phyloP scores from a whole-genome alignment of 1,284 basidiomycete species.

The Ustilago trichophora region DNA sequence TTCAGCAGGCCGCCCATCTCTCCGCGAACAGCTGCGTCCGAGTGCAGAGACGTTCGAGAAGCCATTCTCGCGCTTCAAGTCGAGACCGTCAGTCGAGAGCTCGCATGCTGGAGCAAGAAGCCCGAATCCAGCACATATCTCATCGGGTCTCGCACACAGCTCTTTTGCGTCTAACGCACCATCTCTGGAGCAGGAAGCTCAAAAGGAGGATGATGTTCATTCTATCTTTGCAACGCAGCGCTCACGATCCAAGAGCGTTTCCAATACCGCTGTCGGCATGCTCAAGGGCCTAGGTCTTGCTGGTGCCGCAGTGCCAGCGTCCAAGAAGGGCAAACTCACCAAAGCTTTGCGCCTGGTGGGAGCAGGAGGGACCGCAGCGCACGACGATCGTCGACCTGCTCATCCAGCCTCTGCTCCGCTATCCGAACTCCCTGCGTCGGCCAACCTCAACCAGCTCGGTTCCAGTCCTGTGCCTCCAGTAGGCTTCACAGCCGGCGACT shows the following conservation, averaged over 20 bases:
- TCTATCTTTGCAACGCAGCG: constrained; percentile 37
- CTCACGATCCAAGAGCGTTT: constrained; percentile 55
- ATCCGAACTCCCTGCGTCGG: constrained; percentile 6
- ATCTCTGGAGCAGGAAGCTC: constrained; percentile 32
- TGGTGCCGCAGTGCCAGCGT: constrained; percentile 42
- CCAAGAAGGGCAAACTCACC: constrained; percentile 54
- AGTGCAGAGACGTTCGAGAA: constrained; percentile 35
- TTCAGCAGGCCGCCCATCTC: constrained; percentile 21
- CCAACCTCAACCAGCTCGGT: constrained; percentile 1
- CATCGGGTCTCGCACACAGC: constrained; percentile 8
- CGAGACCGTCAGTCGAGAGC: constrained; percentile 37
- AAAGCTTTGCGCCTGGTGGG: constrained; percentile 52
- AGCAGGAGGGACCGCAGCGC: constrained; percentile 4
- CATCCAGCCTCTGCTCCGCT: constrained; percentile 9
- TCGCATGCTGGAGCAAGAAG: constrained; percentile 6
- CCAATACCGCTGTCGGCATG: constrained; percentile 52
- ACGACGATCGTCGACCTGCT: constrained; percentile 6
- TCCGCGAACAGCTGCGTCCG: constrained; percentile 32
- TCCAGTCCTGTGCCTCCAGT: constrained; percentile 1
- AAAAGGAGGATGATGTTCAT: constrained; percentile 24
- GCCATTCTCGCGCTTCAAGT: constrained; percentile 37
- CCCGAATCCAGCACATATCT: constrained; percentile 12
- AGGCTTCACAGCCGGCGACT: constrained; percentile 8
- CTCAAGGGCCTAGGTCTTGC: constrained; percentile 57
- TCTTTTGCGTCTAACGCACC: constrained; percentile 4